A percentile compares a stretch with the other conserved stretches of the same genome.
Evolutionary conservation across 1,284 basidiomycete genomes (phyloP).

Genomic region (Tremellales sp.): DNA sequence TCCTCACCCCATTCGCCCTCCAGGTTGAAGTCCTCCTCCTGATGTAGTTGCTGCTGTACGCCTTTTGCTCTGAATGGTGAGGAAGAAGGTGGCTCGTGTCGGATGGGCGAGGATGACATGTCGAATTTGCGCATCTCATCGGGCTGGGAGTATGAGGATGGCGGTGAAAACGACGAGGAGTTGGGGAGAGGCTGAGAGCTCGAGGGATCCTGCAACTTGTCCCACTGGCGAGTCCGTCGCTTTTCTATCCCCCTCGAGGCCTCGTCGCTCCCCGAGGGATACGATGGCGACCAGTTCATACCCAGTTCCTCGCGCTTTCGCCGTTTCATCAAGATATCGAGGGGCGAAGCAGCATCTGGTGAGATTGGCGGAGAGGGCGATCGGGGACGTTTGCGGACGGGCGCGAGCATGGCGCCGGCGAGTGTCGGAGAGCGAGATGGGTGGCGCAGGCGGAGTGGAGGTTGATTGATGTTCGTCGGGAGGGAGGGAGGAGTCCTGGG

Average conservation of each 20-base stretch:
- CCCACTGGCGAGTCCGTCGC: conserved; percentile 32
- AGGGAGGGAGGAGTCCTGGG: too few relatives aligned
- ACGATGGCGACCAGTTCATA: too few relatives aligned
- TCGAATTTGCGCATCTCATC: conserved; percentile 9
- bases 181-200: neutral
- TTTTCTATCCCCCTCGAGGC: conserved; percentile 19
- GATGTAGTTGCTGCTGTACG: conserved; percentile 1
- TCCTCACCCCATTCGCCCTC: conserved; percentile 36
- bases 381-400: conserved; percentile 34
- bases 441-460: too few relatives aligned
- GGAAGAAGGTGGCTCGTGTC: conserved; percentile 24
- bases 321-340: conserved; percentile 40
- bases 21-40: conserved; percentile 16
- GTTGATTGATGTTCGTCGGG: too few relatives aligned
- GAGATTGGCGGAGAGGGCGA: conserved; percentile 33
- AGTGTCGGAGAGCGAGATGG: too few relatives aligned
- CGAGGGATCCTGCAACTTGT: conserved; percentile 9
- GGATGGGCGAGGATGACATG: conserved; percentile 36
- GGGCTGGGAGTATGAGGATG: neutral
- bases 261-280: neutral
- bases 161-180: neutral
- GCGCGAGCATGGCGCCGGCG: too few relatives aligned
- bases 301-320: conserved; percentile 23
- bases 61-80: conserved; percentile 19
- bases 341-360: conserved; percentile 35